phyloP scores from a whole-genome alignment of 2,329 filamentous ascomycete genomes.

The Phyllosticta citriasiana region DNA sequence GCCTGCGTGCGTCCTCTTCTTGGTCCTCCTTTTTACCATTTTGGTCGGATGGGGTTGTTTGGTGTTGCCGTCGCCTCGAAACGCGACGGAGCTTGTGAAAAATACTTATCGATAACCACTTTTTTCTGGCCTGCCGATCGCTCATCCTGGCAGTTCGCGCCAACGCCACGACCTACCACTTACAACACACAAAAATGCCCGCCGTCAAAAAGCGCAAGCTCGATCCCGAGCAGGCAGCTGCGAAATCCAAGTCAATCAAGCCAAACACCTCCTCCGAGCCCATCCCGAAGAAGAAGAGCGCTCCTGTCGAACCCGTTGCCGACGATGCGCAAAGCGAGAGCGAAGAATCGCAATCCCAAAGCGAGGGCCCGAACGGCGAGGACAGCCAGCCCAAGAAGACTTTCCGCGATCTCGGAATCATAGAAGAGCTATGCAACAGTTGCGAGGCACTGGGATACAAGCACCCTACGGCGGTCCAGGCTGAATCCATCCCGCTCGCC shows the following conservation, averaged over 20 bases:
- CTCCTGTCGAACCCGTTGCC: slow-evolving; percentile 14
- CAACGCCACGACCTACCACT: background rate
- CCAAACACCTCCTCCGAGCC: background rate
- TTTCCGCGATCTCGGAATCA: slow-evolving; percentile 66
- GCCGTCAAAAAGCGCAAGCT: slow-evolving; percentile 35
- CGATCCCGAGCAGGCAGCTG: slow-evolving; percentile 11
- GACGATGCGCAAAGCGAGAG: slow-evolving; percentile 11
- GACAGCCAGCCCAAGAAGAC: slow-evolving; percentile 41
- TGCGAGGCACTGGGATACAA: slow-evolving; percentile 77
- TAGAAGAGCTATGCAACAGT: slow-evolving; percentile 80
- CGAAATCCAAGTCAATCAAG: background rate
- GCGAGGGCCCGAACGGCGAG: slow-evolving; percentile 12
- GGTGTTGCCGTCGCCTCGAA: background rate
- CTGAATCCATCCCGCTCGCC: slow-evolving; percentile 71
- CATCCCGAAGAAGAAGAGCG: background rate
- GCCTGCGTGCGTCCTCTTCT: slow-evolving; percentile 79
- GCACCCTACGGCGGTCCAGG: slow-evolving; percentile 79
- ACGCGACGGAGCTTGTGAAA: slow-evolving; percentile 4
- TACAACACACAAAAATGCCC: slow-evolving; percentile 22
- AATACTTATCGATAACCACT: slow-evolving; percentile 8
- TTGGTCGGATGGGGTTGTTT: background rate
- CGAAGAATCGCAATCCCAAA: slow-evolving; percentile 16
- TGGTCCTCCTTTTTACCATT: slow-evolving; percentile 29
- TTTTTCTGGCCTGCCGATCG: slow-evolving; percentile 1
- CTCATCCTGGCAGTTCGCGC: background rate